Evolutionary conservation across 2,329 filamentous ascomycete genomes (phyloP).

Genomic region (Fusarium circinatum): DNA sequence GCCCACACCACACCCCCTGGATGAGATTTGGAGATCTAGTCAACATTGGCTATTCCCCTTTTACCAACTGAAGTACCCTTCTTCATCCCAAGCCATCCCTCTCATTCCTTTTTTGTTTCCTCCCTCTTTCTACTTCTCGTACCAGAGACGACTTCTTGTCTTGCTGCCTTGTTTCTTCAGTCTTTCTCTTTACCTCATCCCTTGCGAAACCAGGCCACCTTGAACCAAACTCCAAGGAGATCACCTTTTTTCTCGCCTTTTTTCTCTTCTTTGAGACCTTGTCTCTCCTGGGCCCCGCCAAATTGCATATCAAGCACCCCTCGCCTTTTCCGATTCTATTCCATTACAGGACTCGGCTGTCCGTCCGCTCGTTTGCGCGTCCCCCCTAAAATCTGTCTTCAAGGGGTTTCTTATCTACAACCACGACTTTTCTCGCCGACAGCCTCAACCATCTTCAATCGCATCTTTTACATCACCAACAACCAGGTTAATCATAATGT

Average conservation of each 20-base stretch:
- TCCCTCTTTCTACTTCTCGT: conserved; percentile 30
- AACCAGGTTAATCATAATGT: conserved; percentile 59
- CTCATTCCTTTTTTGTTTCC: conserved; percentile 8
- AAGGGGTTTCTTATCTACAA: conserved; percentile 42
- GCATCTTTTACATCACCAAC: conserved; percentile 45
- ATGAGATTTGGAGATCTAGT: conserved; percentile 25
- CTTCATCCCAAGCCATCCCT: conserved; percentile 22
- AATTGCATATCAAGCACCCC: conserved; percentile 50
- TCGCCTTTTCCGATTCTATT: conserved; percentile 43
- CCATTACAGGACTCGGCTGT: conserved; percentile 49
- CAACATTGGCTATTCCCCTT: conserved; percentile 33
- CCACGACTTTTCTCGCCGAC: conserved; percentile 32
- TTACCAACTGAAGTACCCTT: conserved; percentile 29
- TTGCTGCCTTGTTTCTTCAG: conserved; percentile 35
- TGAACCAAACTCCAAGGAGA: conserved; percentile 11
- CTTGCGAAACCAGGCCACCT: conserved; percentile 32
- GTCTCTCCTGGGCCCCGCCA: conserved; percentile 45
- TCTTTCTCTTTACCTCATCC: conserved; percentile 36
- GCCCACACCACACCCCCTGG: conserved; percentile 32
- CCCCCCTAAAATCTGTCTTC: conserved; percentile 48
- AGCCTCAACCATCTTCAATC: conserved; percentile 20
- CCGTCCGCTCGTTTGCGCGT: conserved; percentile 55
- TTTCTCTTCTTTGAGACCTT: conserved; percentile 48
- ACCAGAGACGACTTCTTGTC: conserved; percentile 31
- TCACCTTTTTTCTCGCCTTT: conserved; percentile 26